Conservation (phyloP, 768 basidiomycete genomes). For the Boletus sp. region DNA sequence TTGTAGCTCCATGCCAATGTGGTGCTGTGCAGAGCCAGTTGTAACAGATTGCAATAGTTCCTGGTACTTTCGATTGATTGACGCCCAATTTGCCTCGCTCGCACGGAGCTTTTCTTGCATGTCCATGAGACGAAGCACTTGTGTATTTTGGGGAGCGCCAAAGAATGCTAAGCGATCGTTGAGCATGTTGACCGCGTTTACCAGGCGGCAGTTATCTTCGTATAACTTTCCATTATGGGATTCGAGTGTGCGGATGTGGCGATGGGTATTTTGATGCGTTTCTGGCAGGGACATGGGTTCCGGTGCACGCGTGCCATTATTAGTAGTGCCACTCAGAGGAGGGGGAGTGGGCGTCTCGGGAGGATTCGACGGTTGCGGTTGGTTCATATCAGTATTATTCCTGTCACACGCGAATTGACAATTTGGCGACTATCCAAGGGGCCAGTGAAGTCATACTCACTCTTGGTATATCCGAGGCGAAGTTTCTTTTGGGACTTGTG, state of each 20-base stretch:
- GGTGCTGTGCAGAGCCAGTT: conserved; percentile 14
- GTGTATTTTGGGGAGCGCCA: conserved; percentile 15
- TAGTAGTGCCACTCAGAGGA: not conserved
- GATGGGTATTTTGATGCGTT: conserved; percentile 19
- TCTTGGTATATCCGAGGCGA: not conserved
- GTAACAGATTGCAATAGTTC: conserved; percentile 19
- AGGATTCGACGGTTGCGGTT: not conserved
- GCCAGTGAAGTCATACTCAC: conserved; percentile 10
- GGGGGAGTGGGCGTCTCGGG: conserved; percentile 4
- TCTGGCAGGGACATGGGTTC: conserved; percentile 42
- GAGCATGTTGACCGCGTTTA: conserved; percentile 28
- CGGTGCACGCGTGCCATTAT: conserved; percentile 40
- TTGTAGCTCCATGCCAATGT: conserved; percentile 20
- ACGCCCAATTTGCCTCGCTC: conserved; percentile 18
- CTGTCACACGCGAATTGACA: conserved; percentile 4
- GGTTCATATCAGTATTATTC: not conserved
- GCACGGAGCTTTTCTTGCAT: conserved; percentile 28
- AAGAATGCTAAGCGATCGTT: conserved; percentile 29
- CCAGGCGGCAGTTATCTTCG: conserved; percentile 38
- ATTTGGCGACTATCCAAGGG: not conserved
- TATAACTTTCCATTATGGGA: conserved; percentile 34
- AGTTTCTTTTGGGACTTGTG: conserved; percentile 1
- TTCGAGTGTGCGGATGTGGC: conserved; percentile 34
- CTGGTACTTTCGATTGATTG: conserved; percentile 25
- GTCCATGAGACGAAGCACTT: conserved; percentile 16